Evolutionary conservation across 495 filamentous ascomycete species (phyloP).

Genomic region (Hypoxylon rickii): DNA sequence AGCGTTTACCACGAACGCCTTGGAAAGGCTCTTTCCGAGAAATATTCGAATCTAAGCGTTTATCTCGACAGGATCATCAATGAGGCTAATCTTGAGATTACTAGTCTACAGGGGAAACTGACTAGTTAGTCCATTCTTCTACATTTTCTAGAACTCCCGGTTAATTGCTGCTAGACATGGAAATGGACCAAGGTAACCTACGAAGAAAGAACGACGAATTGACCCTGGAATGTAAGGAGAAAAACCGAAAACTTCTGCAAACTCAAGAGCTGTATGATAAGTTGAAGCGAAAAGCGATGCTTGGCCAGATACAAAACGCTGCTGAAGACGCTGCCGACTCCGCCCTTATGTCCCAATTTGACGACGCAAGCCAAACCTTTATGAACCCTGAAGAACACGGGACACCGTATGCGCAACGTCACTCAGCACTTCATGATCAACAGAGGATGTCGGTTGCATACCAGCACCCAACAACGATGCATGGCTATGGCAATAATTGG

Average conservation of each 20-base stretch:
- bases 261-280: constrained; percentile 84
- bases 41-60: constrained; percentile 67
- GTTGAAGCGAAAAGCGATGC: constrained; percentile 74
- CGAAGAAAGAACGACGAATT: constrained; percentile 79
- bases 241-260: constrained; percentile 73
- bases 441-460: constrained; percentile 10
- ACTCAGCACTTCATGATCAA: constrained; percentile 16
- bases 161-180: constrained; percentile 57
- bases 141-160: constrained; percentile 6
- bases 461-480: constrained; percentile 18
- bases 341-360: constrained; percentile 40
- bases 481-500: constrained; percentile 18
- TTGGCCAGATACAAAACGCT: constrained; percentile 69
- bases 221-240: constrained; percentile 68
- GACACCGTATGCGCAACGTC: constrained; percentile 15
- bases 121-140: constrained; percentile 29
- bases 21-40: constrained; percentile 73
- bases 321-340: constrained; percentile 69
- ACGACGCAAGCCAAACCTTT: constrained; percentile 10
- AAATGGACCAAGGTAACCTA: constrained; percentile 66
- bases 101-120: constrained; percentile 63
- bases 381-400: constrained; percentile 14
- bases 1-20: constrained; percentile 84
- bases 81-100: constrained; percentile 81
- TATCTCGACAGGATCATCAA: constrained; percentile 81